A percentile compares a stretch with the other conserved stretches of the same genome.
Conservation (phyloP, 306 rosid species). For the Acacia melanoxylon region DNA sequence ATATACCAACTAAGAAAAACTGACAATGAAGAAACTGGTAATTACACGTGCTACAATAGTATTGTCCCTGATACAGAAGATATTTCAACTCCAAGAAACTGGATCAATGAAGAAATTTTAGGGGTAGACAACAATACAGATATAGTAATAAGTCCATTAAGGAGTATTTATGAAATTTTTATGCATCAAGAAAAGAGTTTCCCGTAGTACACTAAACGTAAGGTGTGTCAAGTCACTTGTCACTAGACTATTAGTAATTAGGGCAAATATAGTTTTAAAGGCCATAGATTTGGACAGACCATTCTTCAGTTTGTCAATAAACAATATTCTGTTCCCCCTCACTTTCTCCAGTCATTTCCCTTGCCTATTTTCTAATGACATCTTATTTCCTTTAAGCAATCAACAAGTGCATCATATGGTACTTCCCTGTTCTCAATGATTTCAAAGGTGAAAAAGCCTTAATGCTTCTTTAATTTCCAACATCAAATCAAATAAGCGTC, state of each 20-base stretch:
- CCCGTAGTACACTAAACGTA: neutral
- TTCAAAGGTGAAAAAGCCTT: neutral
- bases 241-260: neutral
- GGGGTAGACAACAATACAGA: neutral
- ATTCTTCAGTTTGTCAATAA: neutral
- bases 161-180: neutral
- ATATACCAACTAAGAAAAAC: neutral
- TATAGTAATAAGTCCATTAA: neutral
- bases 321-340: neutral
- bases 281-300: neutral
- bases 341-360: neutral
- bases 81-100: neutral
- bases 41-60: neutral
- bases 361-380: neutral
- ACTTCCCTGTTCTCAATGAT: neutral
- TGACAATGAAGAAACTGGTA: neutral
- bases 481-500: conserved; percentile 8
- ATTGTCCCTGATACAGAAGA: neutral
- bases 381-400: conserved; percentile 20
- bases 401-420: neutral
- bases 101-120: neutral
- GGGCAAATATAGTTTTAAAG: neutral
- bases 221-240: neutral
- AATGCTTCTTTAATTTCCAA: neutral
- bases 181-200: neutral